A percentile compares a stretch with the other conserved stretches of the same genome.
Conservation (phyloP, 257 asterid species). For the Primulina huaijiensis region DNA sequence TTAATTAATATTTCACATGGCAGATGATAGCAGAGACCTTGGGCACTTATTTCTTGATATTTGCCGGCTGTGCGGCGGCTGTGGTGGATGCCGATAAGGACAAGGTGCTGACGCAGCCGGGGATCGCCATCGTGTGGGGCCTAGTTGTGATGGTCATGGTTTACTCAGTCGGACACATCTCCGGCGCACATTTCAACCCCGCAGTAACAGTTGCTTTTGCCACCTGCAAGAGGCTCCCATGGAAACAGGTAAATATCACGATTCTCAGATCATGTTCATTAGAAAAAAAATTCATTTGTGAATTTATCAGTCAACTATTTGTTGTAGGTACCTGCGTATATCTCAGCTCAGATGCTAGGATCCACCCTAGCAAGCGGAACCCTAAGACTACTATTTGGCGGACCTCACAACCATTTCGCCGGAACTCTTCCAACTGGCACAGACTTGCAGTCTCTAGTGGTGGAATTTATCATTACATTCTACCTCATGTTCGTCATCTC, state of each 20-base stretch:
- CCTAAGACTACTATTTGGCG: constrained; percentile 22
- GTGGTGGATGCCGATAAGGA: constrained; percentile 62
- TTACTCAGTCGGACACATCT: constrained; percentile 79
- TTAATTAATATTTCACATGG: not conserved
- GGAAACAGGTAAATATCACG: constrained; percentile 55
- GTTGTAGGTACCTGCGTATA: constrained; percentile 37
- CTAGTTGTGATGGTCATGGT: constrained; percentile 82
- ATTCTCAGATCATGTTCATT: not conserved
- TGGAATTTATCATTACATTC: constrained; percentile 35
- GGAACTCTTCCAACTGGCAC: constrained; percentile 36
- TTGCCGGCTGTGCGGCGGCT: constrained; percentile 69
- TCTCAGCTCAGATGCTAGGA: constrained; percentile 29
- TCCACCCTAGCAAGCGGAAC: constrained; percentile 35
- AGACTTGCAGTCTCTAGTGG: constrained; percentile 25
- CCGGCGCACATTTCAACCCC: constrained; percentile 92
- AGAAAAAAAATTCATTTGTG: no score
- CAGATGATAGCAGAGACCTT: constrained; percentile 75
- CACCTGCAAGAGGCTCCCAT: constrained; percentile 67
- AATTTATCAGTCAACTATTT: no score
- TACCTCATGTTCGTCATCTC: constrained; percentile 33
- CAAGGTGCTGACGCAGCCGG: constrained; percentile 58
- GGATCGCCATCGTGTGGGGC: constrained; percentile 74
- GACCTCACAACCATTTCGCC: constrained; percentile 26
- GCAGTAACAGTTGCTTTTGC: constrained; percentile 89
- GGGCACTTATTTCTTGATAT: constrained; percentile 65